phyloP scores from a whole-genome alignment of 2,329 filamentous ascomycete species.

The Dendryphion nanum region DNA sequence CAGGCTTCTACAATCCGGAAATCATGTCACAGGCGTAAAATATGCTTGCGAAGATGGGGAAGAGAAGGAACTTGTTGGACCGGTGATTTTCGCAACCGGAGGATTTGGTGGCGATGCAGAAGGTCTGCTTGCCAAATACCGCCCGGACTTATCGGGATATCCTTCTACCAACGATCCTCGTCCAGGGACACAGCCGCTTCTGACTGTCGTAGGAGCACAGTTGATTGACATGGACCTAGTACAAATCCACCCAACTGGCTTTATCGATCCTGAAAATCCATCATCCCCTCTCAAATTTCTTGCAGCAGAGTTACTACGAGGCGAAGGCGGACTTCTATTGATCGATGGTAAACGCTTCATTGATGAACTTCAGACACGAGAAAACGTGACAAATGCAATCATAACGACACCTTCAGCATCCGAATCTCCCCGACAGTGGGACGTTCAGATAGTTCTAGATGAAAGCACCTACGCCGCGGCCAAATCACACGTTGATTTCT shows the following conservation, averaged over 20 bases:
- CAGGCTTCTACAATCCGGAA: constrained; percentile 42
- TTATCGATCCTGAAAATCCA: constrained; percentile 55
- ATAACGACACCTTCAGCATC: constrained; percentile 34
- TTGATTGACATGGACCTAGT: constrained; percentile 52
- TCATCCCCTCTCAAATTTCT: constrained; percentile 57
- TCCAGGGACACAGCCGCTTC: constrained; percentile 52
- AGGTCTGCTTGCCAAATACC: constrained; percentile 56
- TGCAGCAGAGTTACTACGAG: constrained; percentile 61
- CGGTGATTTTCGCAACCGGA: constrained; percentile 60
- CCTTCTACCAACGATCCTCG: constrained; percentile 64
- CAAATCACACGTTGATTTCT: constrained; percentile 60
- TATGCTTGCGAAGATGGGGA: constrained; percentile 40
- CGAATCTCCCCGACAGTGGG: constrained; percentile 53
- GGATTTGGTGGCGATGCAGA: constrained; percentile 63
- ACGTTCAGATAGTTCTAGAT: constrained; percentile 59
- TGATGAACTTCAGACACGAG: constrained; percentile 62
- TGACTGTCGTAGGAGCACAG: constrained; percentile 41
- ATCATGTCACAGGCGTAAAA: constrained; percentile 53
- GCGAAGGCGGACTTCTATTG: constrained; percentile 61
- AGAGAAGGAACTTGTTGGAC: constrained; percentile 46
- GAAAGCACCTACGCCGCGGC: constrained; percentile 55
- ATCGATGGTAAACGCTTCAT: constrained; percentile 55
- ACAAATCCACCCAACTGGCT: constrained; percentile 65
- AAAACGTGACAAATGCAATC: constrained; percentile 55
- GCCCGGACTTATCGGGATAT: constrained; percentile 58